phyloP scores from a whole-genome alignment of 2,329 filamentous ascomycete genomes.

The Periconia sp. region DNA sequence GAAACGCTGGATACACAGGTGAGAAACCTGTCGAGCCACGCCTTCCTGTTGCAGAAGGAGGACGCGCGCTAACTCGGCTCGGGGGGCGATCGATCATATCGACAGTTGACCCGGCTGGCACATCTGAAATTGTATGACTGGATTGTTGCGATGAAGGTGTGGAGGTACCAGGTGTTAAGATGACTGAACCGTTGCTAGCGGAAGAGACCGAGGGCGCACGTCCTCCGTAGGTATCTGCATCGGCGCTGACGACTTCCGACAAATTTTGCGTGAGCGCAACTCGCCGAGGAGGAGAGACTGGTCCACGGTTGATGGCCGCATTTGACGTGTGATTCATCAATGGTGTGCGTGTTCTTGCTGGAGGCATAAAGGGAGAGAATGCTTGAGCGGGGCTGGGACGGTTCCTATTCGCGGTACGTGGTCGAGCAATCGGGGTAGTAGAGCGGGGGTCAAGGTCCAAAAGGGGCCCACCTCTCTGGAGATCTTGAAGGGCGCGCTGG shows the following conservation, averaged over 20 bases:
- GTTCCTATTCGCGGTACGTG: conserved; percentile 47
- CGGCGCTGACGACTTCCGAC: conserved; percentile 17
- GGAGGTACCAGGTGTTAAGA: conserved; percentile 36
- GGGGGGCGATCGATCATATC: conserved; percentile 47
- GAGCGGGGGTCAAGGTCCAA: conserved; percentile 46
- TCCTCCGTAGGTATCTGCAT: conserved; percentile 23
- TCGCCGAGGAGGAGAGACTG: conserved; percentile 39
- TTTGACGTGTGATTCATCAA: conserved; percentile 39
- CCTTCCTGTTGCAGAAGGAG: conserved; percentile 42
- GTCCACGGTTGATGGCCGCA: conserved; percentile 26
- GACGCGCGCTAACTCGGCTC: conserved; percentile 43
- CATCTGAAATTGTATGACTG: conserved; percentile 34
- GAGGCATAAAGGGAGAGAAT: conserved; percentile 43
- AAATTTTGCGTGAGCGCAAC: conserved; percentile 28
- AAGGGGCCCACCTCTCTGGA: conserved; percentile 36
- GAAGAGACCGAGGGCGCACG: conserved; percentile 37
- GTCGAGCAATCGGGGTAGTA: conserved; percentile 47
- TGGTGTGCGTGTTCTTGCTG: conserved; percentile 41
- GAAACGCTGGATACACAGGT: conserved; percentile 35
- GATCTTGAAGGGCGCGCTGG: conserved; percentile 44
- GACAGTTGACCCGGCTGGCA: conserved; percentile 31
- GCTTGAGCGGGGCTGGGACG: conserved; percentile 43
- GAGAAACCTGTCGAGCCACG: conserved; percentile 41
- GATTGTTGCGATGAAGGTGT: conserved; percentile 34
- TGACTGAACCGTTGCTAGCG: conserved; percentile 33